Conservation (phyloP, 345 rosid species). For the Limnanthes douglasii region DNA sequence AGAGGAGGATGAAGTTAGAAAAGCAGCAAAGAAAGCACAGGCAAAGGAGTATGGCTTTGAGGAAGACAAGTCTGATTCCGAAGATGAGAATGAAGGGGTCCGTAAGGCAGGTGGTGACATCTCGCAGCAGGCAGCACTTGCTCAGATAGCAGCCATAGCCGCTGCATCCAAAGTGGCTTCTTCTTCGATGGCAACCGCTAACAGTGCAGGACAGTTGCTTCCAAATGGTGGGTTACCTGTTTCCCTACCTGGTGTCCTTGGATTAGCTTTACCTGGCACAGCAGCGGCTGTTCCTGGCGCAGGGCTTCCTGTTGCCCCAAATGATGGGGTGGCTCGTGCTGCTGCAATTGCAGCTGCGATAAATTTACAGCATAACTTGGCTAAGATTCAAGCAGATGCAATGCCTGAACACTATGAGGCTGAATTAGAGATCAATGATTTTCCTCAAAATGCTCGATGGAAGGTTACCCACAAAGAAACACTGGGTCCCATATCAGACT, state of each 20-base stretch:
- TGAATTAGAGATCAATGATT: slow-evolving; percentile 89
- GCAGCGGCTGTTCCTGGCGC: slow-evolving; percentile 19
- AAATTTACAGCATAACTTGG: slow-evolving; percentile 74
- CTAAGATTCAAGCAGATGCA: slow-evolving; percentile 92
- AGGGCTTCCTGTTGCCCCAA: slow-evolving; percentile 25
- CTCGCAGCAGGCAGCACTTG: slow-evolving; percentile 66
- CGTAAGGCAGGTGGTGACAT: slow-evolving; percentile 79
- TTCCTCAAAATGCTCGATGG: slow-evolving; percentile 98
- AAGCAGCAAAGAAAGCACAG: slow-evolving; percentile 92
- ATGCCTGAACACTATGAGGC: slow-evolving; percentile 98
- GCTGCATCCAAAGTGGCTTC: slow-evolving; percentile 41
- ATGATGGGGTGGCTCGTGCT: slow-evolving; percentile 72
- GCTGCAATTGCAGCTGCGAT: slow-evolving; percentile 90
- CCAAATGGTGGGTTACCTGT: slow-evolving; percentile 28
- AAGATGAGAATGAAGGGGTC: slow-evolving; percentile 86
- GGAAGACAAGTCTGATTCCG: slow-evolving; percentile 93
- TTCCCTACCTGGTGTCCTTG: slow-evolving; percentile 23
- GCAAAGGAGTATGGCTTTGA: slow-evolving; percentile 94
- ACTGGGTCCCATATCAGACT: slow-evolving; percentile 88
- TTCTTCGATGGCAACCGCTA: slow-evolving; percentile 17
- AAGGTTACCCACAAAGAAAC: slow-evolving; percentile 98
- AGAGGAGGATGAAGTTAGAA: slow-evolving; percentile 93
- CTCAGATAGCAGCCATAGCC: slow-evolving; percentile 55
- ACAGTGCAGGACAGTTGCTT: slow-evolving; percentile 22
- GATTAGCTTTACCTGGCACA: too few species aligned